Percentiles rank a stretch among this genome's conserved stretches.
These are phyloP conservation scores for Linnemannia schmuckeri DNA, from an alignment of 192 early-diverging fungal genomes.

Conservation along the genomic window DNA sequence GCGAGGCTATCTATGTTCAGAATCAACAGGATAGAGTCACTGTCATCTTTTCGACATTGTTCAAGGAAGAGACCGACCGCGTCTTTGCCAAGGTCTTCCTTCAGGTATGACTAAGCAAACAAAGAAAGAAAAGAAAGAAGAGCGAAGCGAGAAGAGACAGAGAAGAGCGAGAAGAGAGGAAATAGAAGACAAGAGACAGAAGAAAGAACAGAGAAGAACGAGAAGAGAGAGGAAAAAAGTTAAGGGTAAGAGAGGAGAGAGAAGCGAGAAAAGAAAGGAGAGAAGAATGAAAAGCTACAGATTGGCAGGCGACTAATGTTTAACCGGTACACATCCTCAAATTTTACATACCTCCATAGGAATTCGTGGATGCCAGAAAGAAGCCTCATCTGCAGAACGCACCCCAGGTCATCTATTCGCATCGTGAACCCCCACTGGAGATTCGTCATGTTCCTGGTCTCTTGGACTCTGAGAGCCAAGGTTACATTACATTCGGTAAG, in stretches of 20 bases:
- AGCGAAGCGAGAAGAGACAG: too few relatives aligned
- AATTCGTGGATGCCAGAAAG: conserved; percentile 99
- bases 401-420: conserved; percentile 95
- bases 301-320: neutral
- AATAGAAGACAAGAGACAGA: too few relatives aligned
- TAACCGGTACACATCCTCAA: neutral
- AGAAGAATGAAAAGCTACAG: neutral
- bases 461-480: conserved; percentile 86
- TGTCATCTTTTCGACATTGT: conserved; percentile 95
- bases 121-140: neutral
- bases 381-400: conserved; percentile 90
- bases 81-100: conserved; percentile 97
- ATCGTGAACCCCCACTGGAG: conserved; percentile 95
- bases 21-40: conserved; percentile 95
- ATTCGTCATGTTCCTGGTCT: conserved; percentile 82
- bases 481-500: conserved; percentile 96
- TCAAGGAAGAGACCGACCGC: conserved; percentile 97
- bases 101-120: conserved; percentile 71
- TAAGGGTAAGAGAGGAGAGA: too few relatives aligned
- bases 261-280: too few relatives aligned
- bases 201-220: too few relatives aligned
- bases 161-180: too few relatives aligned
- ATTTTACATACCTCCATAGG: conserved; percentile 58
- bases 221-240: too few relatives aligned
- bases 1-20: conserved; percentile 94